A percentile compares a stretch with the other conserved stretches of the same genome.
Conservation (phyloP, 2,329 filamentous ascomycete species). For the Chaetothyriales sp. region DNA sequence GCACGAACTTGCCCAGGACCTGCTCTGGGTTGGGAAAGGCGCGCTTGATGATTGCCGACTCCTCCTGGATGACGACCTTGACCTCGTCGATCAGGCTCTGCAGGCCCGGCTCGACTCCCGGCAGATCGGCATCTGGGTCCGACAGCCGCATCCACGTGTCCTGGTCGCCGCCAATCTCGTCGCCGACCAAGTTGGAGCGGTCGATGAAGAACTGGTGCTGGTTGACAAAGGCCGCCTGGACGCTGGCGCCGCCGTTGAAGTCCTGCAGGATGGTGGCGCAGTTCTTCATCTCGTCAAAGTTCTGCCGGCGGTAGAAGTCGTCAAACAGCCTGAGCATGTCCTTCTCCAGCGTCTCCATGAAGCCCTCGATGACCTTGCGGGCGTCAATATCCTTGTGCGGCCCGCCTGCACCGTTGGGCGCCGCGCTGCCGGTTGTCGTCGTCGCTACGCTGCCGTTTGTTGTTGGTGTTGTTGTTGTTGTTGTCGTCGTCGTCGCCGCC, state of each 20-base stretch:
- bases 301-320: conserved; percentile 85
- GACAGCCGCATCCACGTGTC: conserved; percentile 81
- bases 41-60: conserved; percentile 90
- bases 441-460: conserved; percentile 21
- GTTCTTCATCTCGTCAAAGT: conserved; percentile 96
- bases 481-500: conserved; percentile 36
- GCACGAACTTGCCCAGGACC: conserved; percentile 81
- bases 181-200: conserved; percentile 75
- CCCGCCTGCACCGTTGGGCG: conserved; percentile 1
- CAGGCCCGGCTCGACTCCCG: conserved; percentile 78
- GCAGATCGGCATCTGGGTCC: conserved; percentile 84
- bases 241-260: conserved; percentile 90
- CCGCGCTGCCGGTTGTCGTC: conserved; percentile 37
- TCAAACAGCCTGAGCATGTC: conserved; percentile 94
- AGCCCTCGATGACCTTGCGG: conserved; percentile 87
- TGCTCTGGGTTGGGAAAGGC: conserved; percentile 95
- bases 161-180: conserved; percentile 53
- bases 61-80: conserved; percentile 88
- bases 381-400: conserved; percentile 45
- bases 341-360: conserved; percentile 88
- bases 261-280: conserved; percentile 87
- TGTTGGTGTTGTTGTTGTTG: conserved; percentile 36
- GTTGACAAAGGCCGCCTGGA: conserved; percentile 93
- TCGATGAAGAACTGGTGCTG: conserved; percentile 99
- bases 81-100: conserved; percentile 91